These are phyloP conservation scores for Grosmannia penicillata DNA, from an alignment of 2,329 filamentous ascomycete species.

Conservation along the genomic window DNA sequence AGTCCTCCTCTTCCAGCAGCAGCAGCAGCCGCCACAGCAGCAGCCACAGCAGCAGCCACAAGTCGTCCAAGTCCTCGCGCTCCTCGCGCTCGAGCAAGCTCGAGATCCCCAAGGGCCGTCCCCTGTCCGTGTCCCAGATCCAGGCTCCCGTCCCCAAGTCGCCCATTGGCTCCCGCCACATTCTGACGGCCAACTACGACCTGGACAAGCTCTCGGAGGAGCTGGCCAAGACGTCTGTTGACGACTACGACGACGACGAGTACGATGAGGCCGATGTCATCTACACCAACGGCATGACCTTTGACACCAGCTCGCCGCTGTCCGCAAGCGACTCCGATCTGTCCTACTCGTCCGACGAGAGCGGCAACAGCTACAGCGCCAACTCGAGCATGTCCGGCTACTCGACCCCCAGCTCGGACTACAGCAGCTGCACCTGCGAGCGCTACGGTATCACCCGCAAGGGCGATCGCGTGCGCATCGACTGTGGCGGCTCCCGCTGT, in stretches of 20 bases:
- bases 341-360: conserved; percentile 59
- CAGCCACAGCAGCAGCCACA: conserved; percentile 11
- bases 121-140: conserved; percentile 79
- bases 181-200: conserved; percentile 69
- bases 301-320: conserved; percentile 36
- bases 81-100: conserved; percentile 24
- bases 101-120: conserved; percentile 77
- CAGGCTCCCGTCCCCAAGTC: conserved; percentile 79
- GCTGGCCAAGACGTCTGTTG: no score
- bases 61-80: conserved; percentile 5
- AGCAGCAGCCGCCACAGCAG: conserved; percentile 1
- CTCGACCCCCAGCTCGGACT: conserved; percentile 64
- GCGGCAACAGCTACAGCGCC: conserved; percentile 32
- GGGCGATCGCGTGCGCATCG: conserved; percentile 86
- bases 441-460: conserved; percentile 92
- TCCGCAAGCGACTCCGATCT: conserved; percentile 53
- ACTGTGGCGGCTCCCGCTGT: conserved; percentile 83
- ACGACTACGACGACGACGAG: conserved; percentile 23
- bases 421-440: conserved; percentile 78
- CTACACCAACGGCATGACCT: conserved; percentile 36
- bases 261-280: conserved; percentile 1
- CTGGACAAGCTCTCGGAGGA: conserved; percentile 66
- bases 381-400: conserved; percentile 63
- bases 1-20: conserved; percentile 24
- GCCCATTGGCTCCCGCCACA: conserved; percentile 73